Evolutionary conservation across 163 green algal genomes (phyloP).

Genomic region (Volvox carteri): DNA sequence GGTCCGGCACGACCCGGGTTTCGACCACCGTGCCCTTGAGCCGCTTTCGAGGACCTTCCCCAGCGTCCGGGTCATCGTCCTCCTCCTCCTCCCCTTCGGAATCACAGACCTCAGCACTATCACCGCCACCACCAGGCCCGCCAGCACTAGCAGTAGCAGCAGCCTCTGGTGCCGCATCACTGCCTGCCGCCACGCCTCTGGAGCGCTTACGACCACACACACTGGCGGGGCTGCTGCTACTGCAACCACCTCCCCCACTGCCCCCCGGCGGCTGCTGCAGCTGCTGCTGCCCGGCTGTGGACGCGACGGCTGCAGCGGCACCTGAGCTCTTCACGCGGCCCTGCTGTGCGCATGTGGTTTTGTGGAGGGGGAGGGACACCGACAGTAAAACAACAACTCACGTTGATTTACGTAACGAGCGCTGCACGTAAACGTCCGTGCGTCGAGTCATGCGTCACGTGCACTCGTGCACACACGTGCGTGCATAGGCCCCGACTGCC

Average conservation of each 20-base stretch:
- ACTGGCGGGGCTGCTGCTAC: not conserved
- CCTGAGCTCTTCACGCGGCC: no score
- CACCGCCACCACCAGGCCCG: not conserved
- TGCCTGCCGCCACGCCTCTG: not conserved
- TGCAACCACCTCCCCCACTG: not conserved
- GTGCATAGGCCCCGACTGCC: no score
- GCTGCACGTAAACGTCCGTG: no score
- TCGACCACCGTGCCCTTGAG: constrained; percentile 55
- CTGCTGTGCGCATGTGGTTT: no score
- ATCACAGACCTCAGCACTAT: no score
- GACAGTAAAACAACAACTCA: no score
- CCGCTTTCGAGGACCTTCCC: constrained; percentile 39
- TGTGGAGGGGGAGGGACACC: no score
- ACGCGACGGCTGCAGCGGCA: no score
- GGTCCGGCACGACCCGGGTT: constrained; percentile 42
- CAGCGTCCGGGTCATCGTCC: constrained; percentile 33
- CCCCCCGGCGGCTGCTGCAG: not conserved
- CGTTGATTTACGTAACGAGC: no score
- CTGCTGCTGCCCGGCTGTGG: not conserved
- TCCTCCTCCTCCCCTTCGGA: not conserved
- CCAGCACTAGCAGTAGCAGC: not conserved
- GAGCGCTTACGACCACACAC: constrained; percentile 42
- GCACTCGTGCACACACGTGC: no score
- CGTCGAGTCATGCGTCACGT: no score
- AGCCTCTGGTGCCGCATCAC: not conserved